Percentiles rank a stretch among this genome's conserved stretches.
phyloP scores from a whole-genome alignment of 495 filamentous ascomycete genomes.

The Aspergillus funiculosus region DNA sequence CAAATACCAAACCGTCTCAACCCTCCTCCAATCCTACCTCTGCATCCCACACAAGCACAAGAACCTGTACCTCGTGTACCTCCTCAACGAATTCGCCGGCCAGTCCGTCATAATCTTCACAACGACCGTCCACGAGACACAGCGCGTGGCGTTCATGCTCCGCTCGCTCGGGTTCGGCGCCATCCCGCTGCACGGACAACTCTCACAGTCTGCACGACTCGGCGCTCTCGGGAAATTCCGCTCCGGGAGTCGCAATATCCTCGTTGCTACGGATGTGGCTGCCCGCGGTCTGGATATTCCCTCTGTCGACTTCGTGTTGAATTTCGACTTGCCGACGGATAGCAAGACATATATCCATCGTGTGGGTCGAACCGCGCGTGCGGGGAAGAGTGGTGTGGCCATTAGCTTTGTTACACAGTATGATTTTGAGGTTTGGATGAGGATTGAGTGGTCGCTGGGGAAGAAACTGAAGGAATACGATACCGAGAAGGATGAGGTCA shows the following conservation, averaged over 20 bases:
- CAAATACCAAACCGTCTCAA: constrained; percentile 85
- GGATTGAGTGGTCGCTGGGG: constrained; percentile 79
- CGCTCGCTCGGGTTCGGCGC: constrained; percentile 75
- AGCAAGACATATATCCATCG: constrained; percentile 91
- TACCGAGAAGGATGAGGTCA: constrained; percentile 72
- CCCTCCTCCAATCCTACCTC: constrained; percentile 72
- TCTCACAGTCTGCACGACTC: constrained; percentile 77
- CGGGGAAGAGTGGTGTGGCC: constrained; percentile 79
- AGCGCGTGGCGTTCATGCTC: constrained; percentile 74
- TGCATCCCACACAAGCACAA: constrained; percentile 88
- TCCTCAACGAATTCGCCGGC: constrained; percentile 81
- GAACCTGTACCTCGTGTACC: constrained; percentile 80
- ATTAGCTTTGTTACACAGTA: constrained; percentile 85
- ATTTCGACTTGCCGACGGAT: constrained; percentile 76
- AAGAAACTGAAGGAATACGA: constrained; percentile 66
- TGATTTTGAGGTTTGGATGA: constrained; percentile 77
- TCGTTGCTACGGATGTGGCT: constrained; percentile 95
- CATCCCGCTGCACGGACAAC: constrained; percentile 85
- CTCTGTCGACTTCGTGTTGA: constrained; percentile 81
- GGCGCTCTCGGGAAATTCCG: constrained; percentile 86
- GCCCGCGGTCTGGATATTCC: constrained; percentile 94
- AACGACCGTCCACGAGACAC: constrained; percentile 87
- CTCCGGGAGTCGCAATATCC: constrained; percentile 65
- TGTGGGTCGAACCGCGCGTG: constrained; percentile 87
- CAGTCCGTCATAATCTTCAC: constrained; percentile 84